phyloP scores from a whole-genome alignment of 805 yeast species.

The Clavispora fructus region DNA sequence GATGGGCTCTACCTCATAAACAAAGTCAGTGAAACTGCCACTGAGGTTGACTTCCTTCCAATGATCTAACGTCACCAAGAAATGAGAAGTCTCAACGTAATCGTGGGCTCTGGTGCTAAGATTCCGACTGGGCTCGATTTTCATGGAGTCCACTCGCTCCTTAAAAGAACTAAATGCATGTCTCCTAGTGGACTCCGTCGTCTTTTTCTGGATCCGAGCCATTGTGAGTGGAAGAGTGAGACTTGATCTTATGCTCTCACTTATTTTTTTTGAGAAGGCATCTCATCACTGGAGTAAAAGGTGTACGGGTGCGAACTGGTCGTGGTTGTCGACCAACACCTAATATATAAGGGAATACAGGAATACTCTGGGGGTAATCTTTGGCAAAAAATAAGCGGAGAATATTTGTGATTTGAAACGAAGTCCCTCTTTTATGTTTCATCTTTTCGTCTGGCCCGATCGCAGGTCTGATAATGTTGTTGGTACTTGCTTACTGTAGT shows the following conservation, averaged over 20 bases:
- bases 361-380: too few relatives aligned
- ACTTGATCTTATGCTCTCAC: background rate
- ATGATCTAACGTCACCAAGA: conserved; percentile 70
- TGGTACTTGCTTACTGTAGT: too few relatives aligned
- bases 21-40: conserved; percentile 60
- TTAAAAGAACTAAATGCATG: conserved; percentile 72
- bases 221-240: background rate
- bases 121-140: conserved; percentile 66
- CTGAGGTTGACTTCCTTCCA: conserved; percentile 88
- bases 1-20: conserved; percentile 46
- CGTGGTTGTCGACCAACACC: too few relatives aligned
- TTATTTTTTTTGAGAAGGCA: conserved; percentile 3
- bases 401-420: too few relatives aligned
- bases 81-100: conserved; percentile 71
- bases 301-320: conserved; percentile 9
- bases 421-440: too few relatives aligned
- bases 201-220: conserved; percentile 18
- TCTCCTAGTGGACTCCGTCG: conserved; percentile 50
- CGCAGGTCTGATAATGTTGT: too few relatives aligned
- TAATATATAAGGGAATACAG: too few relatives aligned
- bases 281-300: conserved; percentile 10
- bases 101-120: conserved; percentile 58
- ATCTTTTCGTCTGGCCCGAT: too few relatives aligned
- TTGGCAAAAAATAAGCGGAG: too few relatives aligned
- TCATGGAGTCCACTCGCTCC: conserved; percentile 76